phyloP scores from a whole-genome alignment of 345 rosid genomes.

The Gossypium australe region DNA sequence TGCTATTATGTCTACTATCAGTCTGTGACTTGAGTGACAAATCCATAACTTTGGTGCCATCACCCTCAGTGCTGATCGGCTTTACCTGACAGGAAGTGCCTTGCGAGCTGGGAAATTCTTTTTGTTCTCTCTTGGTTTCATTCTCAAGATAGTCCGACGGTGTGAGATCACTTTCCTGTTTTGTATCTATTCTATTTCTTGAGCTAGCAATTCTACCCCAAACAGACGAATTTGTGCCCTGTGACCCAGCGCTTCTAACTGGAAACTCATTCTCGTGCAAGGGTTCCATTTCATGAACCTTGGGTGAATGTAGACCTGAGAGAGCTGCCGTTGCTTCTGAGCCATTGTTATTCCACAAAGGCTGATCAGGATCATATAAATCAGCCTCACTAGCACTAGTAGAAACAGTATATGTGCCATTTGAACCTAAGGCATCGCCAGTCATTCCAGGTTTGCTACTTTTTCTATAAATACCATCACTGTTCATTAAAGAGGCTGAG shows the following conservation, averaged over 20 bases:
- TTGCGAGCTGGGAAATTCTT: conserved; percentile 28
- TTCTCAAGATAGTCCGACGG: conserved; percentile 39
- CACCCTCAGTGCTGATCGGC: conserved; percentile 31
- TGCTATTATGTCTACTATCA: conserved; percentile 31
- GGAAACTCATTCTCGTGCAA: conserved; percentile 32
- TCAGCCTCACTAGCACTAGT: conserved; percentile 54
- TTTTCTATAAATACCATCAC: conserved; percentile 38
- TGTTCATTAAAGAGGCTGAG: conserved; percentile 41
- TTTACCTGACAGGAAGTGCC: conserved; percentile 44
- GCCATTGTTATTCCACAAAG: conserved; percentile 76
- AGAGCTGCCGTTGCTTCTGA: conserved; percentile 58
- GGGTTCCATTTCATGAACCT: conserved; percentile 40
- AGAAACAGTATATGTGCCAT: conserved; percentile 48
- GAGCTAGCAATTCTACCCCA: conserved; percentile 64
- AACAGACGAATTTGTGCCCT: conserved; percentile 41
- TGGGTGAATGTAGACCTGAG: conserved; percentile 44
- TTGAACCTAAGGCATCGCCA: conserved; percentile 52
- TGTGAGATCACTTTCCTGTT: conserved; percentile 47
- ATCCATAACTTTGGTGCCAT: conserved; percentile 31
- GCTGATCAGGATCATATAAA: conserved; percentile 98
- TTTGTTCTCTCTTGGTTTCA: conserved; percentile 45
- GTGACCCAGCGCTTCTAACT: conserved; percentile 35
- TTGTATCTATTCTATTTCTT: conserved; percentile 38
- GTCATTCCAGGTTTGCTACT: conserved; percentile 43
- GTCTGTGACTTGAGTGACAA: conserved; percentile 36